Conservation (phyloP, 768 basidiomycete genomes). For the Boletus patriciae region DNA sequence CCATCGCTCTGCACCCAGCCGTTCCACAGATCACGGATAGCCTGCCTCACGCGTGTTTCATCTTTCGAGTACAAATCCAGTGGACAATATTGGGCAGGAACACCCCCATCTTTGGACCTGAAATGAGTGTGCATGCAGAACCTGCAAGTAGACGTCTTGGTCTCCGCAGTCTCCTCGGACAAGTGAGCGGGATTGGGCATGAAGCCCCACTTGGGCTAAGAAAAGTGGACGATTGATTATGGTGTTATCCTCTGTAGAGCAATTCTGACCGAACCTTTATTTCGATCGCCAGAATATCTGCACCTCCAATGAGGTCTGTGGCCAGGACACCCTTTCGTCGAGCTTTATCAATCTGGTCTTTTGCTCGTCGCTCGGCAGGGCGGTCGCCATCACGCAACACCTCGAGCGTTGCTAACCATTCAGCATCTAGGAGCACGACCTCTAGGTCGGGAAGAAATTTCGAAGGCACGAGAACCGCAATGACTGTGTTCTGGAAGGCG, state of each 20-base stretch:
- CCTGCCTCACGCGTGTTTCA: conserved; percentile 55
- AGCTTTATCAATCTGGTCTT: conserved; percentile 58
- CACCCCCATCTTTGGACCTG: conserved; percentile 37
- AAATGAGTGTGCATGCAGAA: conserved; percentile 86
- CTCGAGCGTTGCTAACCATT: conserved; percentile 63
- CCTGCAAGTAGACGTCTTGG: conserved; percentile 77
- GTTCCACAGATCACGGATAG: conserved; percentile 69
- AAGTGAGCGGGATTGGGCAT: conserved; percentile 65
- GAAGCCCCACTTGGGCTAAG: conserved; percentile 97
- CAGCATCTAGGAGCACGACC: conserved; percentile 42
- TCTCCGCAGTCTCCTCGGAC: conserved; percentile 50
- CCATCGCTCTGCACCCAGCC: conserved; percentile 69
- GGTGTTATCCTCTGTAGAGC: not conserved
- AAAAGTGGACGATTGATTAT: conserved; percentile 2
- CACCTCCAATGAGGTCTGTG: conserved; percentile 72
- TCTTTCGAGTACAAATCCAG: conserved; percentile 86
- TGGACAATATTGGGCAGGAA: conserved; percentile 68
- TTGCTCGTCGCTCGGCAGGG: conserved; percentile 53
- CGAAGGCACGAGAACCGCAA: conserved; percentile 62
- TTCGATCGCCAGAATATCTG: conserved; percentile 68
- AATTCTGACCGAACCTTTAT: conserved; percentile 68
- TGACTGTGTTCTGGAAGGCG: conserved; percentile 62
- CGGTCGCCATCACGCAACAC: conserved; percentile 47
- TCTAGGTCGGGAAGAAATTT: conserved; percentile 59
- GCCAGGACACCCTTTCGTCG: conserved; percentile 66